Percentiles rank a stretch among this genome's conserved stretches.
These are phyloP conservation scores for Somion occarium DNA, from an alignment of 1,284 basidiomycete genomes.

Conservation along the genomic window DNA sequence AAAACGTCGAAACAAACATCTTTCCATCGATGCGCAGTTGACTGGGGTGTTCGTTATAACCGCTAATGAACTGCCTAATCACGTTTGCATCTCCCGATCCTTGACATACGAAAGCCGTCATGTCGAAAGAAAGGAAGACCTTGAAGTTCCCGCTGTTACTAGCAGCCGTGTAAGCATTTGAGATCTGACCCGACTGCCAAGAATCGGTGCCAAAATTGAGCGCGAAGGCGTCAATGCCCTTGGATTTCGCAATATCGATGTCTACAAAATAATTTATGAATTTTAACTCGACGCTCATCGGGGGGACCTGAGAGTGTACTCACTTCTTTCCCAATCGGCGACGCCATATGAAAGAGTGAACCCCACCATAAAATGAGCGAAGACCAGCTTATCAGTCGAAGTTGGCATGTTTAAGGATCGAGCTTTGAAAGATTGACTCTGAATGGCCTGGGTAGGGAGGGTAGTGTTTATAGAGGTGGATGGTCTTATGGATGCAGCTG, in stretches of 20 bases:
- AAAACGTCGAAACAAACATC: slow-evolving; percentile 49
- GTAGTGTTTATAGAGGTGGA: background rate
- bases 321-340: slow-evolving; percentile 33
- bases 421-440: background rate
- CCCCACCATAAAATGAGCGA: slow-evolving; percentile 35
- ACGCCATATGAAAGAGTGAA: slow-evolving; percentile 34
- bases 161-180: slow-evolving; percentile 36
- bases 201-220: slow-evolving; percentile 42
- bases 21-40: slow-evolving; percentile 39
- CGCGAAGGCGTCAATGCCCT: slow-evolving; percentile 39
- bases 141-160: slow-evolving; percentile 33
- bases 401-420: background rate
- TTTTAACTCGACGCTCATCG: background rate
- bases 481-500: background rate
- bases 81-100: slow-evolving; percentile 28
- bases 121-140: slow-evolving; percentile 56
- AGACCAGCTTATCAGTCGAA: slow-evolving; percentile 13
- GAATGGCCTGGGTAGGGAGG: background rate
- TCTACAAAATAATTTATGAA: slow-evolving; percentile 21
- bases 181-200: slow-evolving; percentile 45
- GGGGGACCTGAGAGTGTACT: slow-evolving; percentile 6
- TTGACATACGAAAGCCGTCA: slow-evolving; percentile 42
- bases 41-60: slow-evolving; percentile 34
- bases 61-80: slow-evolving; percentile 37
- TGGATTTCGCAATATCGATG: slow-evolving; percentile 33